Conservation (phyloP, 495 filamentous ascomycete genomes). For the Daldinia caldariorum region DNA sequence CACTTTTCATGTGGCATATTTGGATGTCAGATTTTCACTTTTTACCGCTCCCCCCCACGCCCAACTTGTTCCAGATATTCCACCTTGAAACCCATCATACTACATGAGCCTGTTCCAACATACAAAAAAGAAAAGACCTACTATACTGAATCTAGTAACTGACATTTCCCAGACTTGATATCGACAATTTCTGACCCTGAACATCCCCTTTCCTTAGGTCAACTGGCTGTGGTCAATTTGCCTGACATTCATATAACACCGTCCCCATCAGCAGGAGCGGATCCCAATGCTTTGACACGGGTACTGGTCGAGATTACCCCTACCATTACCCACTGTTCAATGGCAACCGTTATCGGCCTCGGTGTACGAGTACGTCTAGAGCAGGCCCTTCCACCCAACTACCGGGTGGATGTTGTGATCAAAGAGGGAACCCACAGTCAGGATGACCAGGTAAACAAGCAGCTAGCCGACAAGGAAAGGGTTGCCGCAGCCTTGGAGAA, state of each 20-base stretch:
- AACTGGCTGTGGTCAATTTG: conserved; percentile 91
- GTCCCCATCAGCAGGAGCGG: conserved; percentile 64
- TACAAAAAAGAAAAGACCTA: neutral
- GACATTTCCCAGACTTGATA: conserved; percentile 78
- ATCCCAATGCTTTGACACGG: conserved; percentile 55
- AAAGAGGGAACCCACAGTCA: conserved; percentile 96
- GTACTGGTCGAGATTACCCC: conserved; percentile 85
- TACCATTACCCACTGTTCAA: conserved; percentile 96
- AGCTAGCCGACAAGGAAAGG: conserved; percentile 93
- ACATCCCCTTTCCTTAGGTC: conserved; percentile 91
- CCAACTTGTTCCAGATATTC: conserved; percentile 28
- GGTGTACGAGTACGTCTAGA: conserved; percentile 92
- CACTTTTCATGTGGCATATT: conserved; percentile 11
- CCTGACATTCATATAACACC: conserved; percentile 86
- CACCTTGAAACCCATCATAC: conserved; percentile 10
- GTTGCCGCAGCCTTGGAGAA: conserved; percentile 97
- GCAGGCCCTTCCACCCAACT: conserved; percentile 90
- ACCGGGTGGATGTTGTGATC: conserved; percentile 90
- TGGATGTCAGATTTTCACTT: conserved; percentile 21
- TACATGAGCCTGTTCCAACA: conserved; percentile 17
- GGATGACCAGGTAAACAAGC: conserved; percentile 94
- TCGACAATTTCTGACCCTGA: conserved; percentile 95
- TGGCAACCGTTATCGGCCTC: conserved; percentile 95
- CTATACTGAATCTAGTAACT: conserved; percentile 44
- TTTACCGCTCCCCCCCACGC: conserved; percentile 29